Percentiles rank a stretch among this genome's conserved stretches.
Conservation (phyloP, 495 filamentous ascomycete species). For the Talaromyces liani region DNA sequence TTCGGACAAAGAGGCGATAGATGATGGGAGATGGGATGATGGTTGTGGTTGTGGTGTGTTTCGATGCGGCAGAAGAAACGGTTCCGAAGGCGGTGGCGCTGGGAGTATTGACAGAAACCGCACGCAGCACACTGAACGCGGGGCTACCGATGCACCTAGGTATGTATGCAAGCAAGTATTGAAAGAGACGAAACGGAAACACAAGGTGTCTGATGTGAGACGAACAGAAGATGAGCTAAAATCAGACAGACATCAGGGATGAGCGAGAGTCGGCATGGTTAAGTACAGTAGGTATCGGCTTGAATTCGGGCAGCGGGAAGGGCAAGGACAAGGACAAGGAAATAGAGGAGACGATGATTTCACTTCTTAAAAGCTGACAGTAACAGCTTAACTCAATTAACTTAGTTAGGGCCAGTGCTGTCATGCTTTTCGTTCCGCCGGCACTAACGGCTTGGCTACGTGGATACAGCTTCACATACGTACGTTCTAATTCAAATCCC, state of each 20-base stretch:
- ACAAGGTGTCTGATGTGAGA: neutral
- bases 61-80: neutral
- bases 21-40: neutral
- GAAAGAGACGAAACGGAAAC: neutral
- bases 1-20: conserved; percentile 3
- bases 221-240: neutral
- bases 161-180: neutral
- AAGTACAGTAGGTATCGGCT: neutral
- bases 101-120: neutral
- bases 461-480: neutral
- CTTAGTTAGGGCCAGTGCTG: neutral
- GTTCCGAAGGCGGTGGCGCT: conserved; percentile 5
- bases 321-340: neutral
- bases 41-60: neutral
- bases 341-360: neutral
- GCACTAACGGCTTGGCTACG: neutral
- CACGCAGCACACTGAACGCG: neutral
- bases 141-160: neutral
- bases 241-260: neutral
- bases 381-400: neutral
- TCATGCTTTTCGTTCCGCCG: neutral
- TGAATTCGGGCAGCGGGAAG: neutral
- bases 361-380: neutral
- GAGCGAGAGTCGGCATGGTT: neutral
- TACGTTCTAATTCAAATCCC: neutral